Evolutionary conservation across 768 basidiomycete genomes (phyloP), one percentile per base, ranked within the genome.

Genomic region (Hericium rajendrae): DNA sequence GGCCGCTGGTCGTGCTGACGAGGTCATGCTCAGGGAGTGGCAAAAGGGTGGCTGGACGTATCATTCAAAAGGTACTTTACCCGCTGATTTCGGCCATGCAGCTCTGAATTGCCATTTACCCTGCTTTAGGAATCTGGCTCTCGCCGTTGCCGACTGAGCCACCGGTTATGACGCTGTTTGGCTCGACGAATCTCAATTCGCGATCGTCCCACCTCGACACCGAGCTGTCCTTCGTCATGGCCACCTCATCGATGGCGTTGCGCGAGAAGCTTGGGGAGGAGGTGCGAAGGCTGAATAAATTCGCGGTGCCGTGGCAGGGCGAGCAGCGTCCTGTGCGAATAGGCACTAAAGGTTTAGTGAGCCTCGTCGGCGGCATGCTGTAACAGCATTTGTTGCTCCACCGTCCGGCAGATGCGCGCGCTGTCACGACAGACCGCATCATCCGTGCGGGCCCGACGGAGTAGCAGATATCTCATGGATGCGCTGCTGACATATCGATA

Each of bases 101-200:
- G 41, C 52, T 43, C 11, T 18, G 24, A 48, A 18, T 57, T 50
- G 8, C 11, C 24, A 9, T 55, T 15, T 6, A 4, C 8, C 38
- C 28, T 53, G 18, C 20, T 57, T 54, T 58, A 94, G 92, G 93
- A 38, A 82, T 94, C 38, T 97, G 93, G 93, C 68, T 93, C 11
- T 88, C 90, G 2, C 83, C 84, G 16, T 71, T 71, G 8, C 67
- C 74, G 1, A 69, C 70, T 24, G 71, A 75, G 5, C 71, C 70
- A 32, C 94, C 87, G 1, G 66, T 81, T 53, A 69, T 92, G 38
- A 94, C 94, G 0, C 79, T 97, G 51, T 91, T 97, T 68, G 94
- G 94, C 10, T 95, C 93, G 0, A 95, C 94, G 3, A 97, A 97
- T 69, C 80, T 97, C 52, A 94, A 94, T 66, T 88, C 92, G 3